These are phyloP conservation scores for Talaromyces stipitatus DNA, from an alignment of 495 filamentous ascomycete genomes.

Conservation along the genomic window DNA sequence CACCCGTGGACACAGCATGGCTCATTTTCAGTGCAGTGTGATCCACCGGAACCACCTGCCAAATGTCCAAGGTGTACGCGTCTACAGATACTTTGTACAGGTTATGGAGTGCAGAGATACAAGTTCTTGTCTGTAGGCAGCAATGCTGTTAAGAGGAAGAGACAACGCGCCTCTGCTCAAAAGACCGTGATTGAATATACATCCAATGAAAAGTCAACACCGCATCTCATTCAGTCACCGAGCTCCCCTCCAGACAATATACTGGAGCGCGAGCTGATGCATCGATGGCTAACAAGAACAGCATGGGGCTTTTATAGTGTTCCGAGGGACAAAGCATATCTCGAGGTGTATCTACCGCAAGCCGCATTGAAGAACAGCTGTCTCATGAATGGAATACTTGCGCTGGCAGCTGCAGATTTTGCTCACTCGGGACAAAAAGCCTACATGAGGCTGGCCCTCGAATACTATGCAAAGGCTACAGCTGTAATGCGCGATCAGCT, in stretches of 20 bases:
- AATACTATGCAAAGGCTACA: not conserved
- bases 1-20: not conserved
- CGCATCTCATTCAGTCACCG: not conserved
- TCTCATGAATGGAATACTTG: not conserved
- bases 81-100: not conserved
- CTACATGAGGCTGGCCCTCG: not conserved
- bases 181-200: not conserved
- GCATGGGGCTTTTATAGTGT: not conserved
- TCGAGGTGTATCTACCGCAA: not conserved
- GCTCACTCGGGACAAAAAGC: not conserved
- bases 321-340: not conserved
- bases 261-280: not conserved
- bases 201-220: not conserved
- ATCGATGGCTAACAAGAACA: slow-evolving; percentile 1
- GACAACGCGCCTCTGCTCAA: not conserved
- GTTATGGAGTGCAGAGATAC: not conserved
- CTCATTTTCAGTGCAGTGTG: not conserved
- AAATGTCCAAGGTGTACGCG: not conserved
- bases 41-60: not conserved
- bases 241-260: not conserved
- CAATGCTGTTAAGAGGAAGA: not conserved
- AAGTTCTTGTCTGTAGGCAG: not conserved
- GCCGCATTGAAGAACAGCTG: not conserved
- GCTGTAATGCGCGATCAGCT: not conserved
- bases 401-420: not conserved